Conservation (phyloP, 2,329 filamentous ascomycete species). For the Ophiognomonia clavigignenti-juglandacearum region DNA sequence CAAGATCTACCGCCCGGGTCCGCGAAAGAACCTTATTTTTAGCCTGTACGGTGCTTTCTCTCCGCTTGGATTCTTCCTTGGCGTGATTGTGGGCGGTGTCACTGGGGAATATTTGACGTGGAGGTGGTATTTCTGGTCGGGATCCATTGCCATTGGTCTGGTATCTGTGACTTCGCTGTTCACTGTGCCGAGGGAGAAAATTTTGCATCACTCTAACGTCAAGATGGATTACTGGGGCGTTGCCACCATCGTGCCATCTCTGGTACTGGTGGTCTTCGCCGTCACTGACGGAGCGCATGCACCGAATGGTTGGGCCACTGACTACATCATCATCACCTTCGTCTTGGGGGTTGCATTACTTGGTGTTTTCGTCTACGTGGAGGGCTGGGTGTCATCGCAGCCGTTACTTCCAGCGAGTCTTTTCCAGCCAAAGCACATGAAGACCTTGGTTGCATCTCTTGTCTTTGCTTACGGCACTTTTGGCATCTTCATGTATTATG, state of each 20-base stretch:
- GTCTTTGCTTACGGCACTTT: conserved; percentile 65
- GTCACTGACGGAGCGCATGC: conserved; percentile 70
- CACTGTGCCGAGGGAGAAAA: conserved; percentile 32
- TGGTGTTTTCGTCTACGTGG: conserved; percentile 59
- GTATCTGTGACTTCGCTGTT: conserved; percentile 39
- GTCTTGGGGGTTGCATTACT: conserved; percentile 58
- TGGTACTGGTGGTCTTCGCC: conserved; percentile 68
- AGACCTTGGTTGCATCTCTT: conserved; percentile 53
- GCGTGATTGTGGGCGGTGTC: conserved; percentile 63
- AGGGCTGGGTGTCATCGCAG: conserved; percentile 63
- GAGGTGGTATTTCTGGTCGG: conserved; percentile 69
- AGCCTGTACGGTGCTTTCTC: conserved; percentile 54
- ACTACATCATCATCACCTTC: conserved; percentile 65
- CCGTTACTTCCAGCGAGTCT: conserved; percentile 67
- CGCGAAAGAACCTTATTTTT: conserved; percentile 65
- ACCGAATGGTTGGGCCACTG: conserved; percentile 64
- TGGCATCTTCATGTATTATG: conserved; percentile 65
- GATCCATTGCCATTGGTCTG: conserved; percentile 38
- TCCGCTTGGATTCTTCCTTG: conserved; percentile 54
- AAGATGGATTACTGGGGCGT: conserved; percentile 67
- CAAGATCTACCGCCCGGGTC: conserved; percentile 63
- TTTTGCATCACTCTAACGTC: conserved; percentile 19
- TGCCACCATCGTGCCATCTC: conserved; percentile 54
- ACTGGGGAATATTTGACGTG: conserved; percentile 56
- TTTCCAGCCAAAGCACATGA: conserved; percentile 67